A percentile compares a stretch with the other conserved stretches of the same genome.
Conservation (phyloP, 1,284 basidiomycete species). For the Dichomitus squalens region DNA sequence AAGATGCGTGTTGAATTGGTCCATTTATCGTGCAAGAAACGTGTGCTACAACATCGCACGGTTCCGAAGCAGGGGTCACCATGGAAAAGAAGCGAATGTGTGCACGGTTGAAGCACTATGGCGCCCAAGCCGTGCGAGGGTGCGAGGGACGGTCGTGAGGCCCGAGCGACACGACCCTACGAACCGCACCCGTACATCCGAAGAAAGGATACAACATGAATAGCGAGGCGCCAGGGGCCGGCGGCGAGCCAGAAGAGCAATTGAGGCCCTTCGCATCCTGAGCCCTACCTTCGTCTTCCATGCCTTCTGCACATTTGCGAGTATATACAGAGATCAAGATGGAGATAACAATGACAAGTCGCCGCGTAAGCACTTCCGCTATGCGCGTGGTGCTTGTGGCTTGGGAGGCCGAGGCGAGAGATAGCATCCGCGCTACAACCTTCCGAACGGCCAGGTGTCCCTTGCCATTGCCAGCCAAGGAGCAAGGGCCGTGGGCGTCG, state of each 20-base stretch:
- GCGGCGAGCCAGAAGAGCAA: not conserved
- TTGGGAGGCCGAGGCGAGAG: conserved; percentile 11
- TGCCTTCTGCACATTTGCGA: not conserved
- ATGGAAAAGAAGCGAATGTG: not conserved
- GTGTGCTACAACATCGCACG: no score
- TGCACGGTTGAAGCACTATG: not conserved
- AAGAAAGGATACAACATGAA: not conserved
- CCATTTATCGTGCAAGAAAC: no score
- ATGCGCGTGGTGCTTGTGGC: conserved; percentile 6
- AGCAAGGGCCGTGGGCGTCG: no score
- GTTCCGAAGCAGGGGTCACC: no score
- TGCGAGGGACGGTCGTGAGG: not conserved
- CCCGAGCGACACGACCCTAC: not conserved
- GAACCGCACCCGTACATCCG: not conserved
- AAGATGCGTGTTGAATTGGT: no score
- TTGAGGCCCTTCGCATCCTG: not conserved
- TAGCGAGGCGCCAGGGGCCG: not conserved
- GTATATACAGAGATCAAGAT: not conserved
- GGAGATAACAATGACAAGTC: not conserved
- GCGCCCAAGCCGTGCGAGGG: not conserved
- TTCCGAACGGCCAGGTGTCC: conserved; percentile 8
- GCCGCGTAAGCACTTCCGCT: not conserved
- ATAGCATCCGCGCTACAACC: conserved; percentile 21
- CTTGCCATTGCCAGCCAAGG: not conserved
- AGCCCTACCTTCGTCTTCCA: not conserved